Evolutionary conservation across 306 rosid species (phyloP).

Genomic region (Acacia crassicarpa): DNA sequence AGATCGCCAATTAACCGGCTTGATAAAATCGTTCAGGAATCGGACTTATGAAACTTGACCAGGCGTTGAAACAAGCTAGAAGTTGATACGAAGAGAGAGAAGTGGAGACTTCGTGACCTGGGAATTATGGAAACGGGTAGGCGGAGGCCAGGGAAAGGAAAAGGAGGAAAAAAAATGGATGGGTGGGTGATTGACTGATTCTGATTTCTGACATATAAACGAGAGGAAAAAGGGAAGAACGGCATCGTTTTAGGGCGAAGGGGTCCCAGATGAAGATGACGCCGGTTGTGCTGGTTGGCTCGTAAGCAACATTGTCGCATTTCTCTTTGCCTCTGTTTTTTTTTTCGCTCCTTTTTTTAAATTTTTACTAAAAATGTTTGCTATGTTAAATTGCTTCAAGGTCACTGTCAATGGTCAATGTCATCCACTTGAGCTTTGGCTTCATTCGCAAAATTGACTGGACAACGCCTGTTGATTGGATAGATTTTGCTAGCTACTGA

Average conservation of each 20-base stretch:
- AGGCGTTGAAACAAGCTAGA: neutral
- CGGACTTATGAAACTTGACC: neutral
- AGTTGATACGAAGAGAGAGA: neutral
- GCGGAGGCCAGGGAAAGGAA: neutral
- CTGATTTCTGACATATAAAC: neutral
- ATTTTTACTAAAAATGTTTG: neutral
- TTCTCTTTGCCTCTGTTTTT: neutral
- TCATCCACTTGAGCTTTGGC: neutral
- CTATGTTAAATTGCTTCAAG: neutral
- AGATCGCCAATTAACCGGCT: neutral
- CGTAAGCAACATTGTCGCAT: constrained; percentile 38
- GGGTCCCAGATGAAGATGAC: constrained; percentile 19
- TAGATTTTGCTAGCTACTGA: neutral
- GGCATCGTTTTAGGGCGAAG: constrained; percentile 27
- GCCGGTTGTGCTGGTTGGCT: constrained; percentile 25
- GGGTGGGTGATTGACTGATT: neutral
- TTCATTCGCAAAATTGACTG: neutral
- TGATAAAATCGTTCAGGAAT: neutral
- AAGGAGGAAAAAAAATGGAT: neutral
- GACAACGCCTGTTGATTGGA: constrained; percentile 5
- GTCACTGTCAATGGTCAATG: neutral
- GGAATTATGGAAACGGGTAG: constrained; percentile 1
- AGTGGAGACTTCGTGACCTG: constrained; percentile 32
- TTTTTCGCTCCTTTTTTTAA: neutral
- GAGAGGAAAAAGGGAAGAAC: constrained; percentile 8